Evolutionary conservation across 176 grass and related monocot genomes (phyloP), one percentile per base, ranked within the genome.

Genomic region (Zoysia pacifica): DNA sequence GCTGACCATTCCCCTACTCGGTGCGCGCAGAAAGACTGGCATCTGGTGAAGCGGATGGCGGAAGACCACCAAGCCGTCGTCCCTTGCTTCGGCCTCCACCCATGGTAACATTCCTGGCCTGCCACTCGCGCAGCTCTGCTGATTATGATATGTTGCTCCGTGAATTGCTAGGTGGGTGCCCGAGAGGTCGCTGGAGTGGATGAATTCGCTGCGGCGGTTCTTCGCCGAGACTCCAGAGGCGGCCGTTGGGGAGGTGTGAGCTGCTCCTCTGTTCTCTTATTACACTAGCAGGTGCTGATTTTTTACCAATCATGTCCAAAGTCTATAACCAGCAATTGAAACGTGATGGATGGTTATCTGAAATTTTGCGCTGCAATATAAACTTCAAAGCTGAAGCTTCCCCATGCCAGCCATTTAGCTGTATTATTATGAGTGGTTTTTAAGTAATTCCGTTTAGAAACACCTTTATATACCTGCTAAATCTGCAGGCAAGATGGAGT

Each of bases 71-170:
- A 92, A 4, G 81, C 78, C 50, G 75, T 93, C 65, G 46, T 94
- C 78, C 92, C 95, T n/a, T 94, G 88, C 79, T 94, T 98, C 69
- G 90, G 96, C 37, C 70, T 95, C 58, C 92, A 98, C 56, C 92
- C 90, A 48, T 98, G 95, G 90, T 74, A 80, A 82, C 78, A 72
- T 81, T 48, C 20, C 12, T 20, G 20, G 9, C 6, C 15, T 48
- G 12, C 46, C 65, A 72, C 64, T 69, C 51, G 16, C 11, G 37
- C 6, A 62, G n/a, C 56, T 13, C 14, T 37, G 67, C 38, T 37
- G 4, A 42, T 50, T 53, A 14, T 48, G 7, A 55, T 20, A 1
- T 14, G 3, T 63, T 19, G 38, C 7, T 77, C 12, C 5, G 40
- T 76, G 37, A 79, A 3, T 65, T 73, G 13, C 1, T 53, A 93